These are phyloP conservation scores for Dactylella cylindrospora DNA, from an alignment of 2,329 filamentous ascomycete species.

Conservation along the genomic window DNA sequence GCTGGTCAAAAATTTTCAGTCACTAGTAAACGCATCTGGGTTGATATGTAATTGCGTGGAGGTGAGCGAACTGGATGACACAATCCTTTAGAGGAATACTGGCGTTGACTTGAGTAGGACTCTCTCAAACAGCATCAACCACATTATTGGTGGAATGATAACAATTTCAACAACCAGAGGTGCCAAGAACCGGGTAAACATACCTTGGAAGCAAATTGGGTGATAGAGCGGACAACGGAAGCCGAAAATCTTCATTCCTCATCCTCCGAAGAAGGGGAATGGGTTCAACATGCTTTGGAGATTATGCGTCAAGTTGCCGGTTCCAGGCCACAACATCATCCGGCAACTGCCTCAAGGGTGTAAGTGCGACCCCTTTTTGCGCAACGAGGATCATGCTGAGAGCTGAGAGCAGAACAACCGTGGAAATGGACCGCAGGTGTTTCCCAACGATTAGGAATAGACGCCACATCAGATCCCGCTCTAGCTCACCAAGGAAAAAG, in stretches of 20 bases:
- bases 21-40: too few relatives aligned
- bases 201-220: not conserved
- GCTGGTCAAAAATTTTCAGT: too few relatives aligned
- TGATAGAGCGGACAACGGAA: conserved; percentile 1
- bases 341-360: conserved; percentile 3
- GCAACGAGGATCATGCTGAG: too few relatives aligned
- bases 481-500: not conserved
- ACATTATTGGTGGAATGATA: conserved; percentile 5
- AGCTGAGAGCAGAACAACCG: not conserved
- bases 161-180: not conserved
- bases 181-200: not conserved
- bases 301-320: not conserved
- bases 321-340: not conserved
- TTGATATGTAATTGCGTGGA: conserved; percentile 12
- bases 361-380: too few relatives aligned
- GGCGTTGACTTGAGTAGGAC: too few relatives aligned
- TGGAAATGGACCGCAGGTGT: conserved; percentile 2
- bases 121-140: too few relatives aligned
- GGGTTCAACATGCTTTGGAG: conserved; percentile 8
- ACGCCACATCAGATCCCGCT: not conserved
- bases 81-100: too few relatives aligned
- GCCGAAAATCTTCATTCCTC: not conserved
- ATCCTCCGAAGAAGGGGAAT: conserved; percentile 1
- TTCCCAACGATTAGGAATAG: not conserved
- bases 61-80: too few relatives aligned